phyloP scores from a whole-genome alignment of 345 rosid genomes.

The Acer yangbiense region DNA sequence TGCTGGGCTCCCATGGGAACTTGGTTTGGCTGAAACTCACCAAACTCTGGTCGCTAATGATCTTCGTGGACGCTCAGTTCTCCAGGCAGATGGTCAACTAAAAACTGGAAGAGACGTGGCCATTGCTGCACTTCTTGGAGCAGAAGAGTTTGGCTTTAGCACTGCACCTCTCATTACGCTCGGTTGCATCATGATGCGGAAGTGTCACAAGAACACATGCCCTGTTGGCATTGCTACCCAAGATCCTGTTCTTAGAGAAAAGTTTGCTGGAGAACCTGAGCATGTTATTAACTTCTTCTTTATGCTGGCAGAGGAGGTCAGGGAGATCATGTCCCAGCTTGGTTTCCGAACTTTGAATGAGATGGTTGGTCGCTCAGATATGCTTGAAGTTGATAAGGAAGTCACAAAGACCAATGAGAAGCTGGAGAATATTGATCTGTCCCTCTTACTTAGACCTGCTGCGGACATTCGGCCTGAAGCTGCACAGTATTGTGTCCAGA shows the following conservation, averaged over 20 bases:
- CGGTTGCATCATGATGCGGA: slow-evolving; percentile 99
- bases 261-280: slow-evolving; percentile 99
- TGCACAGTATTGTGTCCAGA: slow-evolving; percentile 89
- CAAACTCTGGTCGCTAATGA: slow-evolving; percentile 99
- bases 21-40: slow-evolving; percentile 98
- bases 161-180: slow-evolving; percentile 99
- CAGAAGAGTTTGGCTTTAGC: slow-evolving; percentile 99
- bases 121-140: slow-evolving; percentile 97
- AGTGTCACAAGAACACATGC: slow-evolving; percentile 98
- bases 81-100: slow-evolving; percentile 98
- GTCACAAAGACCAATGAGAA: slow-evolving; percentile 78
- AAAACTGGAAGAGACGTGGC: slow-evolving; percentile 99
- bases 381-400: slow-evolving; percentile 96
- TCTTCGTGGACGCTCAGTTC: slow-evolving; percentile 98
- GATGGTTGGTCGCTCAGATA: slow-evolving; percentile 99
- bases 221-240: slow-evolving; percentile 99
- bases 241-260: slow-evolving; percentile 96
- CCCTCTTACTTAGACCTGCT: slow-evolving; percentile 85
- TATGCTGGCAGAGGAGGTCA: slow-evolving; percentile 96
- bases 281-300: slow-evolving; percentile 97
- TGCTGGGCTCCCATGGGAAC: slow-evolving; percentile 99
- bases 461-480: slow-evolving; percentile 94
- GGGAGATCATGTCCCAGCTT: slow-evolving; percentile 94
- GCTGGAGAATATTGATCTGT: slow-evolving; percentile 85
- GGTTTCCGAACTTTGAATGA: slow-evolving; percentile 83